A percentile compares a stretch with the other conserved stretches of the same genome.
Conservation (phyloP, 768 basidiomycete genomes). For the Mycena galopus region DNA sequence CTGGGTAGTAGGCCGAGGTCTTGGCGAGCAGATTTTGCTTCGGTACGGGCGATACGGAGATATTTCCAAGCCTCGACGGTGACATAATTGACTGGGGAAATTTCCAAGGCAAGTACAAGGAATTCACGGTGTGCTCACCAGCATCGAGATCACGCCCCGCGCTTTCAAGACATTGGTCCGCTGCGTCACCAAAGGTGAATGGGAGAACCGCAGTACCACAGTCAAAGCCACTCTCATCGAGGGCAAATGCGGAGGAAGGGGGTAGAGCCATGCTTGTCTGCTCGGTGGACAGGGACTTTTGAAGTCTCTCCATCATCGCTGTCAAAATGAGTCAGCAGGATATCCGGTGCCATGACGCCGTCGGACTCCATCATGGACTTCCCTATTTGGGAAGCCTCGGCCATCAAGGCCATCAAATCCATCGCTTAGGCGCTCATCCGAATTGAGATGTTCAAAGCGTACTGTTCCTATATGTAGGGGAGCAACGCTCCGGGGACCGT, state of each 20-base stretch:
- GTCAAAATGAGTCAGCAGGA: too few species aligned
- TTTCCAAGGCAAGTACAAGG: background rate
- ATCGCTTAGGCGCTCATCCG: too few species aligned
- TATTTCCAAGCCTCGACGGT: background rate
- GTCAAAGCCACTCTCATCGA: background rate
- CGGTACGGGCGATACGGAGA: background rate
- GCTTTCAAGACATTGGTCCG: background rate
- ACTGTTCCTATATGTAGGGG: too few species aligned
- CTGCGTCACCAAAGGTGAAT: background rate
- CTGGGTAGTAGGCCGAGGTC: constrained; percentile 12
- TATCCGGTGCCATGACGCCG: too few species aligned
- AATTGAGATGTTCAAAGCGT: too few species aligned
- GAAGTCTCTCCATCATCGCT: too few species aligned
- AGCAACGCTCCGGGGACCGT: too few species aligned
- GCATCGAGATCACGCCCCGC: background rate
- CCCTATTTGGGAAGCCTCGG: too few species aligned
- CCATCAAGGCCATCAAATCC: too few species aligned
- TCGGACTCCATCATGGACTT: too few species aligned
- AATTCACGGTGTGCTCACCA: background rate
- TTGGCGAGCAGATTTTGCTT: background rate
- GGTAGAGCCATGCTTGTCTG: background rate
- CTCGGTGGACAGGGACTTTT: too few species aligned
- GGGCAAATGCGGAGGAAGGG: too few species aligned
- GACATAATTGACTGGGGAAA: background rate
- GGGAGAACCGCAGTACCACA: background rate